Evolutionary conservation across 495 filamentous ascomycete genomes (phyloP).

Genomic region (Beverwykella pulmonaria): DNA sequence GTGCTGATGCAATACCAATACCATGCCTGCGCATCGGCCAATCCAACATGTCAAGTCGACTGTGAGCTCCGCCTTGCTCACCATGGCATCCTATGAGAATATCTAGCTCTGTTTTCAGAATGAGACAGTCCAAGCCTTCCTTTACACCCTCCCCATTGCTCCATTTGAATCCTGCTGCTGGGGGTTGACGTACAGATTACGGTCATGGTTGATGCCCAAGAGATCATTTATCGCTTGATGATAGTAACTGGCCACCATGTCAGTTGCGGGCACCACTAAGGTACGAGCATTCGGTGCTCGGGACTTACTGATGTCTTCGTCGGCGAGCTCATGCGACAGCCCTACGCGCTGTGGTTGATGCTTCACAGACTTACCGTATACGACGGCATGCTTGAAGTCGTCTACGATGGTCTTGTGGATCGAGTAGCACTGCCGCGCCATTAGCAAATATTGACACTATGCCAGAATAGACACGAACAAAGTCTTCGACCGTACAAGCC

Average conservation of each 20-base stretch:
- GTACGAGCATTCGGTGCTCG: neutral
- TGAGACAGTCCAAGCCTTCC: conserved; percentile 39
- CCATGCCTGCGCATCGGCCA: conserved; percentile 31
- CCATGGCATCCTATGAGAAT: conserved; percentile 24
- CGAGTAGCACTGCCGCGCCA: conserved; percentile 75
- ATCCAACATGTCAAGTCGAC: conserved; percentile 24
- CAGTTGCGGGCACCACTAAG: conserved; percentile 36
- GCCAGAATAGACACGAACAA: conserved; percentile 63
- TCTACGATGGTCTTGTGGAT: conserved; percentile 97
- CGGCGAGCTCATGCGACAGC: conserved; percentile 83
- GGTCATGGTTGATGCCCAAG: neutral
- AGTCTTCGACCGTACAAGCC: conserved; percentile 91
- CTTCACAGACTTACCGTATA: conserved; percentile 97
- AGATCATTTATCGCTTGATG: conserved; percentile 74
- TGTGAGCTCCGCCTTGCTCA: conserved; percentile 24
- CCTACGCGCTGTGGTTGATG: conserved; percentile 98
- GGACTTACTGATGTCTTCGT: conserved; percentile 93
- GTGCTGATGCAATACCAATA: conserved; percentile 34
- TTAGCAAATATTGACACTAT: conserved; percentile 24
- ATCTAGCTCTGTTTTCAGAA: conserved; percentile 25
- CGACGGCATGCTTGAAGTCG: conserved; percentile 91
- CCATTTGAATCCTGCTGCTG: conserved; percentile 29
- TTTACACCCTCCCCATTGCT: conserved; percentile 28
- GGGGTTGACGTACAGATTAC: conserved; percentile 13
- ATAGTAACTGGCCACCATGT: conserved; percentile 74